Evolutionary conservation across 441 rosid genomes (phyloP), one percentile per base, ranked within the genome.

Genomic region (Metrosideros polymorpha): DNA sequence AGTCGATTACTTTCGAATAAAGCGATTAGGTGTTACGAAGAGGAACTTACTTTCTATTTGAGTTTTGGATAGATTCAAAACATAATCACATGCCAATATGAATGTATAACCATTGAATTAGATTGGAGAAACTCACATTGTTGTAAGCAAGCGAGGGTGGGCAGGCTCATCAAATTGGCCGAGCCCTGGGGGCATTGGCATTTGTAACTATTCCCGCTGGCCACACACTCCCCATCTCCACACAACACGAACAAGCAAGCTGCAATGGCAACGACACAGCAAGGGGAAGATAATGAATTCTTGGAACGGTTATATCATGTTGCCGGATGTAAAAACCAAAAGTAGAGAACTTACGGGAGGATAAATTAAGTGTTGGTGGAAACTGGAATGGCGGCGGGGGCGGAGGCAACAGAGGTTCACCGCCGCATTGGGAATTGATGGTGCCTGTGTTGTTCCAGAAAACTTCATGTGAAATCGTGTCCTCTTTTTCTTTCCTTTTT

Each of bases 131-230:
- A 59, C 71, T 59, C 39, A 59, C 71, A 59, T 59, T 6, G 8
- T 59, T 59, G 71, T 18, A 59, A 30, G 39, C 71, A 59, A 30
- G 71, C 35, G 30, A 59, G 13, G 71, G 5, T 59, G 22, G 39
- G 8, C 49, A 32, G 45, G 29, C 83, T 86, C 15, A 87, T 30
- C 85, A 92, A 59, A 86, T 93, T 94, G 29, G 47, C 57, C 1
- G 92, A 87, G 82, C 89, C 92, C 49, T 49, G 76, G 84, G 84
- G 53, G 90, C 96, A 94, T 4, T 89, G 86, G 88, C 96, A 94
- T 25, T 45, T 49, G 82, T 86, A 88, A 24, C 87, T 89, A 24
- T 39, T 86, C 71, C 88, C 92, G 75, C 87, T 89, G 4, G 87
- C 76, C 17, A 83, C 57, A 66, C 96, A 94, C 39, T 55, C 84